phyloP scores from a whole-genome alignment of 2,329 filamentous ascomycete species.

The Xylariaceae sp. region DNA sequence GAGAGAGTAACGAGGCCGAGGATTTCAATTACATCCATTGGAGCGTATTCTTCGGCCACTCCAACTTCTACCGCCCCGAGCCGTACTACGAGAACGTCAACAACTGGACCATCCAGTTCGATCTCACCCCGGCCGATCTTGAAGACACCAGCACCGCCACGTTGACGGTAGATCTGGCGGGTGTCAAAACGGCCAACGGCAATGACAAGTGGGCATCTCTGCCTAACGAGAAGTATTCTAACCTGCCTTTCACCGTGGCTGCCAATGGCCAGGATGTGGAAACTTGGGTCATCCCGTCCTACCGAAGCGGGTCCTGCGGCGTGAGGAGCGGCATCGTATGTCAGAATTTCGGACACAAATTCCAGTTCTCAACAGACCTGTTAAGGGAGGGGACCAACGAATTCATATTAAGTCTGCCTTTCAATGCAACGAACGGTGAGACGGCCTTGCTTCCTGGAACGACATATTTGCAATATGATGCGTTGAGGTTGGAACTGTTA shows the following conservation, averaged over 20 bases:
- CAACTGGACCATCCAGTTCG: conserved; percentile 62
- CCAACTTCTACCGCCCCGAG: conserved; percentile 47
- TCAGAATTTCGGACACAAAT: conserved; percentile 62
- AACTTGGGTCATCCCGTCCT: conserved; percentile 60
- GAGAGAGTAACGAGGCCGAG: conserved; percentile 48
- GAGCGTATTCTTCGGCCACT: conserved; percentile 62
- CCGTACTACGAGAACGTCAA: conserved; percentile 52
- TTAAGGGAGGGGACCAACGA: conserved; percentile 55
- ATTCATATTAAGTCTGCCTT: conserved; percentile 59
- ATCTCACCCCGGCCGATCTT: conserved; percentile 47
- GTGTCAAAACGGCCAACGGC: conserved; percentile 62
- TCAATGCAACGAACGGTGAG: conserved; percentile 59
- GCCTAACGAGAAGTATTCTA: conserved; percentile 52
- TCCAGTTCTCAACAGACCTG: conserved; percentile 52
- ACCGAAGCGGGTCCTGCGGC: conserved; percentile 60
- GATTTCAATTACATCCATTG: conserved; percentile 68
- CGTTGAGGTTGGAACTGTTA: conserved; percentile 57
- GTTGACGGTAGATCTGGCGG: conserved; percentile 64
- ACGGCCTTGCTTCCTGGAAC: conserved; percentile 55
- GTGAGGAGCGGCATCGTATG: conserved; percentile 61
- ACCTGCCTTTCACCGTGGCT: conserved; percentile 51
- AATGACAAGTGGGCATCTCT: conserved; percentile 60
- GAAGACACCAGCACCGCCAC: conserved; percentile 50
- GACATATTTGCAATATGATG: conserved; percentile 67
- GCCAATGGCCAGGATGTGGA: conserved; percentile 45